phyloP scores from a whole-genome alignment of 1,284 basidiomycete species.

The Ustilago cynodontis region DNA sequence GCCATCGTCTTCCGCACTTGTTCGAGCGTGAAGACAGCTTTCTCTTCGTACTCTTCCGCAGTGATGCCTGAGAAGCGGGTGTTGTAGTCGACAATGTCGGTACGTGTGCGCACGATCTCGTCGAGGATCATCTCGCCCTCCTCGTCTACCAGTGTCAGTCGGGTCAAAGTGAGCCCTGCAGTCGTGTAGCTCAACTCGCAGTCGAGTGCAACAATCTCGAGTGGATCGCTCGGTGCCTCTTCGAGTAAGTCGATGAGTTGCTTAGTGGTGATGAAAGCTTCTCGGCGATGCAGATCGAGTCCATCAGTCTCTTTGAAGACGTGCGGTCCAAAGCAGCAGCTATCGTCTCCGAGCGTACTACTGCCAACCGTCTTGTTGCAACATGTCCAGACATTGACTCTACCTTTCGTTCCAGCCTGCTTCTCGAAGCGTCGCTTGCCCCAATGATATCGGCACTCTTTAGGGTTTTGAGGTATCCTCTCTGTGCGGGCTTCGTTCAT shows the following conservation, averaged over 20 bases:
- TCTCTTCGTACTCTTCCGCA: constrained; percentile 44
- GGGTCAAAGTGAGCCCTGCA: constrained; percentile 61
- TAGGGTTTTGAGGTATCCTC: constrained; percentile 33
- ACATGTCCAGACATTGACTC: constrained; percentile 61
- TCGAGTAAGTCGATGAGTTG: constrained; percentile 30
- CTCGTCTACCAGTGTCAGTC: constrained; percentile 64
- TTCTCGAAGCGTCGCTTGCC: constrained; percentile 54
- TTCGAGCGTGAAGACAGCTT: constrained; percentile 50
- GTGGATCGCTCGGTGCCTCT: constrained; percentile 8
- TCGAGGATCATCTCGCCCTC: constrained; percentile 60
- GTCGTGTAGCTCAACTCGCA: constrained; percentile 68
- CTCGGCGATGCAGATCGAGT: constrained; percentile 56
- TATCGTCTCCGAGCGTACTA: constrained; percentile 50
- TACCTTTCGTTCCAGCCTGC: constrained; percentile 27
- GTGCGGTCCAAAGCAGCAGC: constrained; percentile 63
- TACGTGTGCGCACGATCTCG: constrained; percentile 52
- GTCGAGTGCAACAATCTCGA: constrained; percentile 64
- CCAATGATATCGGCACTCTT: constrained; percentile 64
- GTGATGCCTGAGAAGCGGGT: constrained; percentile 67
- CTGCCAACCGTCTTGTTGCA: constrained; percentile 57
- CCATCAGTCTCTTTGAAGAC: constrained; percentile 64
- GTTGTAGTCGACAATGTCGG: constrained; percentile 64
- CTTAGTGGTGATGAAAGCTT: constrained; percentile 54
- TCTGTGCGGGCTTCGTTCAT: constrained; percentile 36
- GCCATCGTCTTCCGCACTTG: constrained; percentile 51